Conservation (phyloP, 176 grass and related monocot species). For the Ananas comosus region DNA sequence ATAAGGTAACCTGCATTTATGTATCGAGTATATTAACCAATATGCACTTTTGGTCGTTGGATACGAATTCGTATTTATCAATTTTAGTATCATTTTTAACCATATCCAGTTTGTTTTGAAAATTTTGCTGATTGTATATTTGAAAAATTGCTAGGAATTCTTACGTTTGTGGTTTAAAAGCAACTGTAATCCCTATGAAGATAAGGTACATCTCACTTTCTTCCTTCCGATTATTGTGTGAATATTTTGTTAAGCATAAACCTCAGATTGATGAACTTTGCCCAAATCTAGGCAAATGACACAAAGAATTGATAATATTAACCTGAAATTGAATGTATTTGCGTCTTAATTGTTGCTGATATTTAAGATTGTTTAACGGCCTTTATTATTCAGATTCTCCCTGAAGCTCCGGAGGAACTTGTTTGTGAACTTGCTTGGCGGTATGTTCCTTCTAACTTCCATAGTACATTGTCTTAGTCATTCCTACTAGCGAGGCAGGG, state of each 20-base stretch:
- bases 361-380: neutral
- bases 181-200: constrained; percentile 98
- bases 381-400: constrained; percentile 48
- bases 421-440: constrained; percentile 81
- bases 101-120: neutral
- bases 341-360: neutral
- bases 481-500: neutral
- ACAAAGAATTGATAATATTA: neutral
- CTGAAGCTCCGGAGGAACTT: constrained; percentile 80
- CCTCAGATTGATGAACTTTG: neutral
- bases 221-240: neutral
- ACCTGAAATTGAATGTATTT: neutral
- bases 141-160: constrained; percentile 60
- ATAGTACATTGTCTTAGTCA: neutral
- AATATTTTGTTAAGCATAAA: too few species aligned
- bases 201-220: constrained; percentile 32
- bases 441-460: constrained; percentile 28
- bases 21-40: neutral
- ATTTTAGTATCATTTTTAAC: neutral
- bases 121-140: constrained; percentile 10
- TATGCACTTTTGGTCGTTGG: too few species aligned
- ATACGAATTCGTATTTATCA: neutral
- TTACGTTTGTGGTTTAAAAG: constrained; percentile 91
- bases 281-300: neutral
- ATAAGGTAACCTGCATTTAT: constrained; percentile 50